Base-by-base conservation (phyloP, 305 asterid species). In the Withania somnifera region DNA sequence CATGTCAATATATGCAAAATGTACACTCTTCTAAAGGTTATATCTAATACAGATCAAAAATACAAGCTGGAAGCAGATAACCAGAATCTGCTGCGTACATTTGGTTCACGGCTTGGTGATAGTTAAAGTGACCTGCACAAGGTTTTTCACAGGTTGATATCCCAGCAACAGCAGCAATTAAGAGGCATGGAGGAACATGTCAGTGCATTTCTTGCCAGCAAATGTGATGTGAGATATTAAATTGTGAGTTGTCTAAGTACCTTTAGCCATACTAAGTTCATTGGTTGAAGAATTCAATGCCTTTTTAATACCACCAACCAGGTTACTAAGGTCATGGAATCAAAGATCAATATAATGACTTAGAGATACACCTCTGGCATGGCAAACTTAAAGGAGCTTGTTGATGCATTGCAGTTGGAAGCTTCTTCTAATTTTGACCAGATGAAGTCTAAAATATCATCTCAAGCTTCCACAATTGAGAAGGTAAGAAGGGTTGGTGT, bases 91-190 rank as follows among this genome's bases (percentile, higher is more conserved):
- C 92, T 94, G 34, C 88, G 75, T 61, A 73, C 84, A 53, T 92
- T 94, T 85, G 97, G 93, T 80, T 89, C 83, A 71, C 92, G 87
- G 84, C 91, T 92, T 68, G 95, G 89, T 40, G 83, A 84, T 81
- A 89, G 93, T 83, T 87, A 92, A 85, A 90, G 91, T 73, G 92
- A 89, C 84, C 93, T 94, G 78, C 95, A 91, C 56, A 84, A 88
- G 82, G 85, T 81, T 83, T 82, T 94, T 64, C 84, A 86, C 40
- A 84, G 90, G 82, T 90, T 94, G 78, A 87, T 90, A 24, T 87
- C 91, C 60, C 88, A 92, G 86, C 98, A 94, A 83, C 92, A 94
- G 56, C 90, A 85, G 81, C 96, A 94, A 76, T 81, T 94, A 63
- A 88, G 85, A 89, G 56, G 87, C 87, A 87, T 90, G 68, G 91